These are phyloP conservation scores for Didymella arachidicola DNA, from an alignment of 2,329 filamentous ascomycete species.

Conservation along the genomic window DNA sequence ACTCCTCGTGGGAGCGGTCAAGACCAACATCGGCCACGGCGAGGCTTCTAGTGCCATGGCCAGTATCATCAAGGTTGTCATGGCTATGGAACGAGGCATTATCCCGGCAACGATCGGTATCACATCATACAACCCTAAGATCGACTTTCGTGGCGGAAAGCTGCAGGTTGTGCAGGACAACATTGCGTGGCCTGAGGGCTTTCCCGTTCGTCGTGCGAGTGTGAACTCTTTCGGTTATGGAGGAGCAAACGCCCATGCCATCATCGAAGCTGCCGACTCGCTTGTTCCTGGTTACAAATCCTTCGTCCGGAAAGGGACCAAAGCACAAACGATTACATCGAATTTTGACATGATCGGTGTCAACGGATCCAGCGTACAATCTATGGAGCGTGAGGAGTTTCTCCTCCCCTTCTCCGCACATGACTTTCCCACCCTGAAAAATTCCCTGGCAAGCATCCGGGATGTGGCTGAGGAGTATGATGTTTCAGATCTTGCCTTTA, in stretches of 20 bases:
- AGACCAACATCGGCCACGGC: constrained; percentile 52
- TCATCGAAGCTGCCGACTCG: constrained; percentile 20
- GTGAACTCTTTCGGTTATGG: constrained; percentile 39
- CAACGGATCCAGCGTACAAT: not conserved
- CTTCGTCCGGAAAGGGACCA: not conserved
- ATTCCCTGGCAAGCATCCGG: not conserved
- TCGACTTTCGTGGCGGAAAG: not conserved
- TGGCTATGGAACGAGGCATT: constrained; percentile 48
- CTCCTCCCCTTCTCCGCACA: not conserved
- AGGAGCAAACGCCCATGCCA: constrained; percentile 36
- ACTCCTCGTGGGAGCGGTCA: constrained; percentile 3
- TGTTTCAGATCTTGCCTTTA: not conserved
- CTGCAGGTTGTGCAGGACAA: not conserved
- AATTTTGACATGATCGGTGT: not conserved
- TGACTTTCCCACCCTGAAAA: not conserved
- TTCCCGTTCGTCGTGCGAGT: constrained; percentile 18
- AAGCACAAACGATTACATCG: not conserved
- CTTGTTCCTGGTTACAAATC: not conserved
- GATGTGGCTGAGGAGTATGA: not conserved
- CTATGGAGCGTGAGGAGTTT: not conserved
- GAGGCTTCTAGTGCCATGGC: constrained; percentile 49
- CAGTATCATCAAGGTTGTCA: constrained; percentile 46
- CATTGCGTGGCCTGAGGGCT: not conserved
- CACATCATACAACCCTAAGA: constrained; percentile 25
- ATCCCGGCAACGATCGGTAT: constrained; percentile 42